Conservation (phyloP, 345 rosid genomes). For the Camelina neglecta region DNA sequence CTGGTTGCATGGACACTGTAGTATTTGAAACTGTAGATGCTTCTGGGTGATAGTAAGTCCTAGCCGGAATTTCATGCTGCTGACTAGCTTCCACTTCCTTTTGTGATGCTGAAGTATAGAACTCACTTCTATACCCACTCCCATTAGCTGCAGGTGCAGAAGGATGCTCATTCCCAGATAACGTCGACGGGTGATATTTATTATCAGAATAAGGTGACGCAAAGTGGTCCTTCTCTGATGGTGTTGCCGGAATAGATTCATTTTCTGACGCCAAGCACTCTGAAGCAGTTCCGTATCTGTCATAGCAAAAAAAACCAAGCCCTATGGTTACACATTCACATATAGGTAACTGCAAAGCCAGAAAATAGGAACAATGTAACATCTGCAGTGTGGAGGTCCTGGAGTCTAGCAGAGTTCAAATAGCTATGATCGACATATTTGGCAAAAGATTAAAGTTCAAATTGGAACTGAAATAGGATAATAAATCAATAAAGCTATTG, state of each 20-base stretch:
- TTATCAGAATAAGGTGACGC: conserved; percentile 37
- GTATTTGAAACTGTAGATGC: conserved; percentile 25
- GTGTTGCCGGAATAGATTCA: conserved; percentile 31
- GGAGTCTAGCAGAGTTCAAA: neutral
- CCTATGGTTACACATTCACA: conserved; percentile 13
- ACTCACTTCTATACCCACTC: conserved; percentile 34
- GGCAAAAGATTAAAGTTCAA: conserved; percentile 15
- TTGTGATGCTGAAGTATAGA: conserved; percentile 37
- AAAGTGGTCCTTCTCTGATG: conserved; percentile 40
- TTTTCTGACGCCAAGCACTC: conserved; percentile 37
- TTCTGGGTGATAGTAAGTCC: conserved; percentile 26
- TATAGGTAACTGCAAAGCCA: conserved; percentile 7
- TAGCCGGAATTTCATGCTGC: conserved; percentile 38
- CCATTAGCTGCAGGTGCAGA: conserved; percentile 35
- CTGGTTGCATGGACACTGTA: conserved; percentile 23
- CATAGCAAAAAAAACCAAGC: conserved; percentile 16
- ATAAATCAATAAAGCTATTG: neutral
- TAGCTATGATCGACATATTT: neutral
- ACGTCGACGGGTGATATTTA: conserved; percentile 29
- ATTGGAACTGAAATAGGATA: neutral
- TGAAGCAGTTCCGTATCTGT: conserved; percentile 44
- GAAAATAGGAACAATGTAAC: neutral
- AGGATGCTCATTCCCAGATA: conserved; percentile 33
- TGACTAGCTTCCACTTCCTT: conserved; percentile 40
- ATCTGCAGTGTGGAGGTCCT: neutral